Evolutionary conservation across 768 basidiomycete genomes (phyloP).

Genomic region (Amanita rimosa): DNA sequence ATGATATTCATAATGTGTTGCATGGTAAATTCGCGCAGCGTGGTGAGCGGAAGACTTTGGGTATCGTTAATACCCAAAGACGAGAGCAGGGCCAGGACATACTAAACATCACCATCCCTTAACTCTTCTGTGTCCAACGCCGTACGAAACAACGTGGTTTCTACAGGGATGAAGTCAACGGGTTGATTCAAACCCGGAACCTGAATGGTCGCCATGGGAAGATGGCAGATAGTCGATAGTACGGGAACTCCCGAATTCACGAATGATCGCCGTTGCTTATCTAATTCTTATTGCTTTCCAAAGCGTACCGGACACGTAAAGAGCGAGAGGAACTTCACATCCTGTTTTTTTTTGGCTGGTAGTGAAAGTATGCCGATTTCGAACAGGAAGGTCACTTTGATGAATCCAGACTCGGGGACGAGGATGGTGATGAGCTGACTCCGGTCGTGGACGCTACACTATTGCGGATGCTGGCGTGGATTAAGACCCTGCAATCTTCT

Average conservation of each 20-base stretch:
- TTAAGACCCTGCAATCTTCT: conserved; percentile 86
- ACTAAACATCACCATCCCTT: not conserved
- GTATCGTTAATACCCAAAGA: not conserved
- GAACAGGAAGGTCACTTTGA: conserved; percentile 41
- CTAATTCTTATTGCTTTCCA: too few species aligned
- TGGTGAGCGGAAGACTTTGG: conserved; percentile 12
- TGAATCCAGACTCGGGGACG: conserved; percentile 65
- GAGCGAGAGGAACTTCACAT: conserved; percentile 74
- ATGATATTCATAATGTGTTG: conserved; percentile 22
- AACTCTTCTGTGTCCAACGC: not conserved
- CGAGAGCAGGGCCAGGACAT: not conserved
- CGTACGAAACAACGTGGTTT: not conserved
- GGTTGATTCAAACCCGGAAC: not conserved
- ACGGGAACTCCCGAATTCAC: too few species aligned
- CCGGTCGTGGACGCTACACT: conserved; percentile 95
- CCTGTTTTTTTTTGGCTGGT: conserved; percentile 5
- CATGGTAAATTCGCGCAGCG: conserved; percentile 22
- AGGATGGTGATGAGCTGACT: conserved; percentile 90
- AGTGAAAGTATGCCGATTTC: conserved; percentile 81
- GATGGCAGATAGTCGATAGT: too few species aligned
- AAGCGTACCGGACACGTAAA: conserved; percentile 74
- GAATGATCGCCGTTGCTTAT: too few species aligned
- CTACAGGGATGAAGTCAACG: not conserved
- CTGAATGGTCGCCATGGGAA: too few species aligned
- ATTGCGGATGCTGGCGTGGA: conserved; percentile 77